Evolutionary conservation across 345 rosid species (phyloP), one percentile per base, ranked within the genome.

Genomic region (Trapa bicornis): DNA sequence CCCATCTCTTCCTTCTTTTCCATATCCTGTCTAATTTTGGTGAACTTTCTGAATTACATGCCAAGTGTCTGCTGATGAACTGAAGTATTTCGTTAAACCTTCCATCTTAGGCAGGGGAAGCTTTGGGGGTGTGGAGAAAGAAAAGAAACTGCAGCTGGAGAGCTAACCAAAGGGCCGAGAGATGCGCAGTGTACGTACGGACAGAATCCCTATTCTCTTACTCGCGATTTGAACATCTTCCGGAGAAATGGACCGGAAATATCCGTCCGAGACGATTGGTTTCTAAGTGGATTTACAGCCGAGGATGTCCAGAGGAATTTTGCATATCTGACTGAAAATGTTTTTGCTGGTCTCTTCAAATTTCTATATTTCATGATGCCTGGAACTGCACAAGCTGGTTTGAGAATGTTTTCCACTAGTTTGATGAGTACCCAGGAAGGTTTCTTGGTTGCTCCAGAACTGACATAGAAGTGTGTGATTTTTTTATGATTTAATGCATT

Each of bases 1-100:
- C 29, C 29, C 0, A 22, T 22, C 29, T 22, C 29, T 22, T 22
- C 29, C 29, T 22, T 22, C 29, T 22, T 22, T 22, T 0, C 29
- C 0, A 22, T 22, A 22, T 22, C 29, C 29, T 22, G 29, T 22
- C 29, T 22, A 22, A 22, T 22, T 22, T 22, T 22, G 29, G 29
- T 22, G 29, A 22, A 22, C 29, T 22, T 22, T 22, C 29, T 22
- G 29, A 22, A 22, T 22, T 22, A 22, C 86, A 85, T 80, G 89
- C 75, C 67, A n/a, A n/a, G n/a, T n/a, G n/a, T n/a, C n/a, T n/a
- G n/a, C n/a, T n/a, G n/a, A n/a, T 10, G 13, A 37, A n/a, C 16
- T 42, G 54, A 50, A 39, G 6, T 37, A 22, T 54, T 58, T 47
- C 45, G 13, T 41, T 43, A 60, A 42, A 11, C 16, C 65, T 29